A percentile compares a stretch with the other conserved stretches of the same genome.
These are phyloP conservation scores for Trichoderma reesei DNA, from an alignment of 495 filamentous ascomycete genomes.

Conservation along the genomic window DNA sequence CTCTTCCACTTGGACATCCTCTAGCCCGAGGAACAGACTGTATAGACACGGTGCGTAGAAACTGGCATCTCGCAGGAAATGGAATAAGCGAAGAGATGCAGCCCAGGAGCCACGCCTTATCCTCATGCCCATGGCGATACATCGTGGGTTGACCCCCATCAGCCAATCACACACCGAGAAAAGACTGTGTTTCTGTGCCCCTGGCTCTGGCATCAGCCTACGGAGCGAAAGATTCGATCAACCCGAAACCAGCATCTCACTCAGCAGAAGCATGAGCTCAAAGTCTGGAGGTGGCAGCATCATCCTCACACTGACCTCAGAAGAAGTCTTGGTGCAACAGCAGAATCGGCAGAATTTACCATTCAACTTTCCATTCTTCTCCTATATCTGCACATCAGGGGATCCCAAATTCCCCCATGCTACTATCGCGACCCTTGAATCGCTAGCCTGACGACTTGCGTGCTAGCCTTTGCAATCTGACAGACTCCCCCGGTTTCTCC, in stretches of 20 bases:
- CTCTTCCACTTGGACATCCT: no score
- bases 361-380: neutral
- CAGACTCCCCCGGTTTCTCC: neutral
- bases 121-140: neutral
- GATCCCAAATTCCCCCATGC: neutral
- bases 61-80: no score
- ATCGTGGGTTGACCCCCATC: neutral
- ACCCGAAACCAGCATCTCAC: no score
- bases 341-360: neutral
- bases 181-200: neutral
- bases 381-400: neutral
- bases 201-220: neutral
- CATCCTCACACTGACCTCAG: no score
- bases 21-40: no score
- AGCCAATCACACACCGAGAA: neutral
- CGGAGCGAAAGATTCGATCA: neutral
- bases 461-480: neutral
- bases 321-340: neutral
- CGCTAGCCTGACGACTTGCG: neutral
- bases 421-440: neutral
- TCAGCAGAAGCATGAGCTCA: no score
- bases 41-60: no score
- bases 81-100: no score
- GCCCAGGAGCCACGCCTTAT: neutral
- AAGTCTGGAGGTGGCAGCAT: no score